Evolutionary conservation across 208 protist genomes (phyloP).

Genomic region (Trypanosoma rangeli): DNA sequence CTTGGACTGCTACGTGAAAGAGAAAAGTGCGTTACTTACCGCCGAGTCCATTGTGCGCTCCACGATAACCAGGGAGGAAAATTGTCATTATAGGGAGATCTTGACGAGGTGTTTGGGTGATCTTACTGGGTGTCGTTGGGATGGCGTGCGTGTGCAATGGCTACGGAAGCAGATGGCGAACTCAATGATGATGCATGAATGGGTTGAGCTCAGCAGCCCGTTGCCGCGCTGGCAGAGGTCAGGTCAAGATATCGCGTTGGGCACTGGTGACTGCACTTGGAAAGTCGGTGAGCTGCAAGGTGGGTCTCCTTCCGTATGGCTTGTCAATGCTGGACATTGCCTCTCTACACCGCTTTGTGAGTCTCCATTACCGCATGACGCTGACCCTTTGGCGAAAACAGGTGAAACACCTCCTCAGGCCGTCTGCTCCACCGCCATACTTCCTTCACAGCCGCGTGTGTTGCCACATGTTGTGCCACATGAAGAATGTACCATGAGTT

Average conservation of each 20-base stretch:
- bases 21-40: background rate
- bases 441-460: slow-evolving; percentile 18
- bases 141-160: slow-evolving; percentile 25
- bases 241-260: background rate
- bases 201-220: slow-evolving; percentile 4
- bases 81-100: slow-evolving; percentile 7
- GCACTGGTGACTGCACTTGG: background rate
- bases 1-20: slow-evolving; percentile 1
- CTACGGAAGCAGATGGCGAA: slow-evolving; percentile 13
- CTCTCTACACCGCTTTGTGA: background rate
- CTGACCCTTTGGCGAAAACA: background rate
- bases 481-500: slow-evolving; percentile 14
- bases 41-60: slow-evolving; percentile 7
- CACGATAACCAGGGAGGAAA: slow-evolving; percentile 3
- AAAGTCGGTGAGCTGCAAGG: background rate
- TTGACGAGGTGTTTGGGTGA: slow-evolving; percentile 13
- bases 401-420: background rate
- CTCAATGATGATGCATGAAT: slow-evolving; percentile 8
- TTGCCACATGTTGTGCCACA: slow-evolving; percentile 5
- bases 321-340: background rate
- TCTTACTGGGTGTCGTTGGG: slow-evolving; percentile 13
- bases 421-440: background rate
- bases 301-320: background rate
- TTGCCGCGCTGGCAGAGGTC: background rate
- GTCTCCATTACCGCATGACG: background rate